Conservation (phyloP, 2,329 filamentous ascomycete species). For the Pestalotiopsis sp. region DNA sequence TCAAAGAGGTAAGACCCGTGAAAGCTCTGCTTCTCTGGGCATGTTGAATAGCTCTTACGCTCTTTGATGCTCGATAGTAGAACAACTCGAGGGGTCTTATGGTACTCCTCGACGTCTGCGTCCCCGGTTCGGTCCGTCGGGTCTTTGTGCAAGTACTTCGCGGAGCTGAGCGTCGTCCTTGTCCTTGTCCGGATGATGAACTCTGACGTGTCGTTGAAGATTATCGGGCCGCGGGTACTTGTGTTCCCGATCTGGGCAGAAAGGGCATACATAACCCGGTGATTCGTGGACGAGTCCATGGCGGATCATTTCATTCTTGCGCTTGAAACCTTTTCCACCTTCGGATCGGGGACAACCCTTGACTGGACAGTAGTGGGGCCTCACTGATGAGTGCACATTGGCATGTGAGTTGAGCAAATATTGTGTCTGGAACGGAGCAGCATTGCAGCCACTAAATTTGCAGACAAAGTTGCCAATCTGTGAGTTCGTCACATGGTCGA, state of each 20-base stretch:
- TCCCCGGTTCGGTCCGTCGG: constrained; percentile 80
- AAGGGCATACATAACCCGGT: constrained; percentile 93
- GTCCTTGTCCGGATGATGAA: constrained; percentile 86
- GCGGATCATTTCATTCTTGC: constrained; percentile 73
- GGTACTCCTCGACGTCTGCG: constrained; percentile 66
- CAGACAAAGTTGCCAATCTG: constrained; percentile 58
- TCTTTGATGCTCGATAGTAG: too few relatives aligned
- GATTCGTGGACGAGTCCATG: constrained; percentile 89
- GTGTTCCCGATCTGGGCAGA: constrained; percentile 91
- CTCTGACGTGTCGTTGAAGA: constrained; percentile 88
- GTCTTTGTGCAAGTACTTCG: constrained; percentile 81
- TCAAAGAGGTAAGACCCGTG: too few relatives aligned
- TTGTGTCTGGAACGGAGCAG: constrained; percentile 74
- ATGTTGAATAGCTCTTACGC: too few relatives aligned
- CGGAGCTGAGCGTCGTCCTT: constrained; percentile 82
- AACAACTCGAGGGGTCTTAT: constrained; percentile 14
- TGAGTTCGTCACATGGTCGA: constrained; percentile 57
- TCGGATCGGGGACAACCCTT: constrained; percentile 62
- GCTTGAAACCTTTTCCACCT: constrained; percentile 68
- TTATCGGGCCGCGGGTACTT: constrained; percentile 96
- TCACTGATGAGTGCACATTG: constrained; percentile 66
- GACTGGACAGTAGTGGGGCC: constrained; percentile 67
- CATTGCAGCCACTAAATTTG: constrained; percentile 62
- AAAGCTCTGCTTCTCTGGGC: too few relatives aligned
- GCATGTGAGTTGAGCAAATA: constrained; percentile 79